phyloP scores from a whole-genome alignment of 352 stramenopile genomes.

The Phytophthora tentaculata region DNA sequence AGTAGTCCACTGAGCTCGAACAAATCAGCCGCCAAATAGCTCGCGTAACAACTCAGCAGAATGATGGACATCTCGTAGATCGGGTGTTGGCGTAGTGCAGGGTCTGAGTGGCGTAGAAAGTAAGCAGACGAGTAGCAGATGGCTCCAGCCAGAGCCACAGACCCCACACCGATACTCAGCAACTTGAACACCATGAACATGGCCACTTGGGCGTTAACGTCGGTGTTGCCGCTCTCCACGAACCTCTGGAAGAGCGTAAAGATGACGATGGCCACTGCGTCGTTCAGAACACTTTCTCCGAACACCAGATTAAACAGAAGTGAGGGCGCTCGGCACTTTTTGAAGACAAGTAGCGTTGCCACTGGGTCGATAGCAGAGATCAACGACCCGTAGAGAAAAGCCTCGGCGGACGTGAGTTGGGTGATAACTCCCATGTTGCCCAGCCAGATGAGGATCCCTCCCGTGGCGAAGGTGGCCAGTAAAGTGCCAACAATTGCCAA shows the following conservation, averaged over 20 bases:
- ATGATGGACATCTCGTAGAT: conserved; percentile 81
- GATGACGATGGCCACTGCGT: conserved; percentile 89
- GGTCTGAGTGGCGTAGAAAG: conserved; percentile 56
- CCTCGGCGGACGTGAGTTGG: conserved; percentile 77
- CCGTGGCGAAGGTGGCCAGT: conserved; percentile 57
- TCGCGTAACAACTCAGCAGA: conserved; percentile 74
- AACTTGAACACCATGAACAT: conserved; percentile 49
- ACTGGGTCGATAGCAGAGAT: conserved; percentile 94
- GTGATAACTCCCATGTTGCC: conserved; percentile 59
- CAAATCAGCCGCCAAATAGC: conserved; percentile 73
- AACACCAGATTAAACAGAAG: conserved; percentile 95
- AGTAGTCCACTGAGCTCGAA: conserved; percentile 88
- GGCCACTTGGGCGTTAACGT: conserved; percentile 46
- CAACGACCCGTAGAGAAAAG: conserved; percentile 90
- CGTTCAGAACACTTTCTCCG: conserved; percentile 92
- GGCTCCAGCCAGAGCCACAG: conserved; percentile 48
- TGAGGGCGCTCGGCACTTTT: conserved; percentile 72
- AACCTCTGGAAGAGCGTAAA: conserved; percentile 72
- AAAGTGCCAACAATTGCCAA: conserved; percentile 59
- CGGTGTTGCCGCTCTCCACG: conserved; percentile 55
- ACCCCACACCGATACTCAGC: conserved; percentile 58
- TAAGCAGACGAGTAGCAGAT: conserved; percentile 73
- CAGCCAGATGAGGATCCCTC: conserved; percentile 50
- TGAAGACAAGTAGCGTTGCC: conserved; percentile 91
- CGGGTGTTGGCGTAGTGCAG: conserved; percentile 55